Evolutionary conservation across 306 rosid species (phyloP), one percentile per base, ranked within the genome.

Genomic region (Carpinus fangiana): DNA sequence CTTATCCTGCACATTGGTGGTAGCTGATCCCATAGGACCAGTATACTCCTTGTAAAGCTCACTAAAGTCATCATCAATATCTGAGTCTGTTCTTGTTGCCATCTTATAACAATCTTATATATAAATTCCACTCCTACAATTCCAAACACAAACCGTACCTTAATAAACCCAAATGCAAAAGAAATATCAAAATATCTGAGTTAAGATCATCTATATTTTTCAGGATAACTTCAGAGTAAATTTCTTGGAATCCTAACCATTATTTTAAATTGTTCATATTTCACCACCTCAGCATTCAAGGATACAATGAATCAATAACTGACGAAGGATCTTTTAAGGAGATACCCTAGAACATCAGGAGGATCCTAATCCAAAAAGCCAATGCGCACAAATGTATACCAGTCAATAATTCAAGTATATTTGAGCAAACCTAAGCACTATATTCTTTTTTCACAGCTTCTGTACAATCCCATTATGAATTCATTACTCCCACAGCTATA

Each of bases 1-100:
- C 84, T 62, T 84, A 34, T 96, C 98, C 68, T 87, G 96, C 5
- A 86, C 43, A 77, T 72, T 78, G 18, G 65, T 36, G 47, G 96
- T 36, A 56, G 87, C 84, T 7, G 87, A 80, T 67, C 90, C 85
- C 1, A 72, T 84, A 61, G 99, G 99, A 26, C 99, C 99, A 18
- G 99, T 96, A 79, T 96, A 96, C 89, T 93, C 99, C 89, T 96
- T 96, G 84, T 96, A 96, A 31, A 96, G 92, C 16, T 96, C 98
- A 6, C 86, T 88, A 65, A 96, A 93, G 79, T 96, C 99, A 7
- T 96, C 99, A 18, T 96, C 99, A 2, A 79, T 73, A 72, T 96
- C 99, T 16, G 87, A 90, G 82, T 91, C 97, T 4, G 90, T 88
- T 72, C 89, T 86, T 74, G 79, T 86, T 7, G 91, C 99, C 99